Percentiles rank a stretch among this genome's conserved stretches.
Conservation (phyloP, 345 rosid species). For the Adansonia digitata region DNA sequence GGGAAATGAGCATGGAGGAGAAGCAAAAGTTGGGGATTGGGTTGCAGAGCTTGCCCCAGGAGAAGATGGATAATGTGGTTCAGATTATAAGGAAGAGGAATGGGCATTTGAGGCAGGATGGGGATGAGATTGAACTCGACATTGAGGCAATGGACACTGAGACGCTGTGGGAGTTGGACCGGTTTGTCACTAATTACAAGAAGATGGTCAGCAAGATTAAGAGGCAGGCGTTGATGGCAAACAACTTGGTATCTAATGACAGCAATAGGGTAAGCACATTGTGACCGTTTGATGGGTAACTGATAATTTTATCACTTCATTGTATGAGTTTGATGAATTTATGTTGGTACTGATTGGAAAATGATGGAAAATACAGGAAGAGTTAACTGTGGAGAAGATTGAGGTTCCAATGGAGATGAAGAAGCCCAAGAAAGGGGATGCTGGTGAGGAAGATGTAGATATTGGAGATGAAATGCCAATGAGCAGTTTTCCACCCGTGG, state of each 20-base stretch:
- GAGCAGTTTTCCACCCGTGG: conserved; percentile 74
- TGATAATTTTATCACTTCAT: neutral
- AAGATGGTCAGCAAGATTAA: conserved; percentile 75
- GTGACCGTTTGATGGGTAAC: neutral
- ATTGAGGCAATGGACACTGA: conserved; percentile 74
- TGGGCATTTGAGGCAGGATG: conserved; percentile 62
- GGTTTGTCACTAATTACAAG: conserved; percentile 72
- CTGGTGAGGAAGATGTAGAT: conserved; percentile 80
- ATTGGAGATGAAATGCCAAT: conserved; percentile 83
- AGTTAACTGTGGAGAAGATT: conserved; percentile 25
- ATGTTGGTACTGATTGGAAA: neutral
- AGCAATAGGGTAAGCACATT: conserved; percentile 29
- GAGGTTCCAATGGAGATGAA: conserved; percentile 46
- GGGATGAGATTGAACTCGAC: conserved; percentile 80
- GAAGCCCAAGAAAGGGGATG: conserved; percentile 69
- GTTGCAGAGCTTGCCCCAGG: conserved; percentile 71
- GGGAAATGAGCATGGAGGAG: conserved; percentile 69
- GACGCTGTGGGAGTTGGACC: conserved; percentile 80
- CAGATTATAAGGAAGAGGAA: conserved; percentile 74
- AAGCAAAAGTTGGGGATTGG: conserved; percentile 64
- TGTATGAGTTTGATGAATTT: neutral
- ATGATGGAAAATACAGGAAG: conserved; percentile 22
- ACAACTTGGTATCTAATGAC: conserved; percentile 24
- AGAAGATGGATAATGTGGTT: conserved; percentile 79
- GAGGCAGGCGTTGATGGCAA: conserved; percentile 55